These are phyloP conservation scores for Fusarium veterinarium DNA, from an alignment of 2,329 filamentous ascomycete species.

Conservation along the genomic window DNA sequence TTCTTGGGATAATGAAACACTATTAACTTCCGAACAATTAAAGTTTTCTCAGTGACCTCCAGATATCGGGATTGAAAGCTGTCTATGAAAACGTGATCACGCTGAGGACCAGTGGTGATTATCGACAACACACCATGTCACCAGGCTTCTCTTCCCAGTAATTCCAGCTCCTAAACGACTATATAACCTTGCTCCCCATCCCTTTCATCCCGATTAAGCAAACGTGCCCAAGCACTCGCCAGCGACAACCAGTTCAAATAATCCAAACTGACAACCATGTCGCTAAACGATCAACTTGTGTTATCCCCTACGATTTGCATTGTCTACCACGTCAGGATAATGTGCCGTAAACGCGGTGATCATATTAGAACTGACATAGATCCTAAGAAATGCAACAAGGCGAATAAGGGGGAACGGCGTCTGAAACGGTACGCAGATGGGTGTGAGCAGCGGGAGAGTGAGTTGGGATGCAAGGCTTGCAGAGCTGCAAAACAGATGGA, in stretches of 20 bases:
- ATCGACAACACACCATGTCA: accelerated
- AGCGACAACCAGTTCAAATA: neutral
- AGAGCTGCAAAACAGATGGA: neutral
- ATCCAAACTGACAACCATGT: accelerated
- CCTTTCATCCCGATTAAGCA: neutral
- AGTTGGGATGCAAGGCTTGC: neutral
- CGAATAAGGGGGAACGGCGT: neutral
- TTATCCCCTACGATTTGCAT: neutral
- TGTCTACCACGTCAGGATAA: neutral
- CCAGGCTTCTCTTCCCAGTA: accelerated
- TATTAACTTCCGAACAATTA: accelerated
- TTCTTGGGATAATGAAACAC: accelerated
- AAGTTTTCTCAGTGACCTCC: accelerated
- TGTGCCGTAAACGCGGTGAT: neutral
- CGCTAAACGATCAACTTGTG: accelerated
- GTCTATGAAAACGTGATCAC: accelerated
- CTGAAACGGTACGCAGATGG: neutral
- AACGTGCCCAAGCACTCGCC: neutral
- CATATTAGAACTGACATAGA: neutral
- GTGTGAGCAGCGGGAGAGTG: neutral
- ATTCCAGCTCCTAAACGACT: accelerated
- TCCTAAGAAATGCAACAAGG: neutral
- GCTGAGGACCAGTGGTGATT: neutral
- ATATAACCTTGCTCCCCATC: neutral
- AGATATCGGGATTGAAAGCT: no score